A percentile compares a stretch with the other conserved stretches of the same genome.
Conservation (phyloP, 495 filamentous ascomycete genomes). For the Trichoderma erinaceum region DNA sequence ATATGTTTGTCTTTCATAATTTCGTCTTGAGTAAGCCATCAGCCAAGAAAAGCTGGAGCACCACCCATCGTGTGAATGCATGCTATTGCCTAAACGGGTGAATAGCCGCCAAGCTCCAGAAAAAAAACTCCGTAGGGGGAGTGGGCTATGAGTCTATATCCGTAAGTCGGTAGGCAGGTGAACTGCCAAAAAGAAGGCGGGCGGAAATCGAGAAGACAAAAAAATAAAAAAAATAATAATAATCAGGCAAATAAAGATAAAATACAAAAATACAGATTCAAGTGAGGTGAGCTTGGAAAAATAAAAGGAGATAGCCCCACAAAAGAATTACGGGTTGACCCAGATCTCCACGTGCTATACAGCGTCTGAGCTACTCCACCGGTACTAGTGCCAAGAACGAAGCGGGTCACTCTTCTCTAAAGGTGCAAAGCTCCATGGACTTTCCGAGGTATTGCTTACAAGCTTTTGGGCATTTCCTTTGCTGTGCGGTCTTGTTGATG, state of each 20-base stretch:
- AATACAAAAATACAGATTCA: no score
- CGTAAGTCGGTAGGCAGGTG: not conserved
- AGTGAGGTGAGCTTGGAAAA: not conserved
- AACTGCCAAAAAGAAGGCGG: not conserved
- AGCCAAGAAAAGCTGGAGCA: no score
- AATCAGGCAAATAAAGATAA: not conserved
- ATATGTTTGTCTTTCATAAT: no score
- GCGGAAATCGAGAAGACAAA: not conserved
- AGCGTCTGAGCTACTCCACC: not conserved
- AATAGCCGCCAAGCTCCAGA: not conserved
- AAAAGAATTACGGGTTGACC: not conserved
- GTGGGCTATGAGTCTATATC: no score
- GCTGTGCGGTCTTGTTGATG: no score
- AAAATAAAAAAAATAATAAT: not conserved
- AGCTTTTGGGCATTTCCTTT: no score
- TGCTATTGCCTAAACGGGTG: no score
- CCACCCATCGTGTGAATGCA: no score
- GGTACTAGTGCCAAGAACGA: not conserved
- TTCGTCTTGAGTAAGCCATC: no score
- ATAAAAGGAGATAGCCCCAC: not conserved
- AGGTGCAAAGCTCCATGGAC: not conserved
- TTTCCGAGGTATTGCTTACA: not conserved
- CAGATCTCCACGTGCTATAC: conserved; percentile 8
- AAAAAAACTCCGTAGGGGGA: not conserved
- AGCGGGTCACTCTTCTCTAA: not conserved